phyloP scores from a whole-genome alignment of 768 basidiomycete genomes.

The Heimioporus sp. region DNA sequence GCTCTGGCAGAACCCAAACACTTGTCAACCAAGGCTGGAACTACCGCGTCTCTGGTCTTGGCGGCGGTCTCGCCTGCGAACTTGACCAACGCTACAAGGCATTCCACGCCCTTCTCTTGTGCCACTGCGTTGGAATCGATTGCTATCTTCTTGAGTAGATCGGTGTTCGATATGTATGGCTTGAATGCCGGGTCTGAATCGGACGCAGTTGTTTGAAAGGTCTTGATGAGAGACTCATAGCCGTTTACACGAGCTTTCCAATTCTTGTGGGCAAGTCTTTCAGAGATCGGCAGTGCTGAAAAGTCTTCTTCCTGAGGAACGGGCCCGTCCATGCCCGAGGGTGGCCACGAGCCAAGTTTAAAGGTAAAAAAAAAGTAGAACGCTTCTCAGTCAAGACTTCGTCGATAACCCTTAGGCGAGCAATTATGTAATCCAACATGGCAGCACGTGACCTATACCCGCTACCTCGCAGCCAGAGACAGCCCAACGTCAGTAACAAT shows the following conservation, averaged over 20 bases:
- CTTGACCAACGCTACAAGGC: conserved; percentile 80
- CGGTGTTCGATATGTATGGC: conserved; percentile 76
- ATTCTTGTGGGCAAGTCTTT: conserved; percentile 90
- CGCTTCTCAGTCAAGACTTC: conserved; percentile 1
- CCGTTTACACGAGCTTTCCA: conserved; percentile 98
- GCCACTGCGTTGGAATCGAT: conserved; percentile 95
- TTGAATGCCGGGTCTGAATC: conserved; percentile 94
- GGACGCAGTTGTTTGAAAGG: conserved; percentile 84
- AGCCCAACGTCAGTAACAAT: conserved; percentile 59
- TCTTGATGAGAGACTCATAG: conserved; percentile 85
- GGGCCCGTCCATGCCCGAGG: conserved; percentile 75
- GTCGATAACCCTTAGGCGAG: conserved; percentile 10
- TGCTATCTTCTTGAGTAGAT: conserved; percentile 81
- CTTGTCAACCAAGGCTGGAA: conserved; percentile 95
- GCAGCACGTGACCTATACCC: conserved; percentile 18
- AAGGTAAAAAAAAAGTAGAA: conserved; percentile 9
- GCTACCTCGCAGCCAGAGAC: conserved; percentile 42
- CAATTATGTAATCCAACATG: conserved; percentile 21
- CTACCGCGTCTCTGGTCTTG: conserved; percentile 73
- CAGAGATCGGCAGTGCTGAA: conserved; percentile 68
- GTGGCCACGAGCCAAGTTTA: not conserved
- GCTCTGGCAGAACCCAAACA: conserved; percentile 88
- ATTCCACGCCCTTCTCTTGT: conserved; percentile 97
- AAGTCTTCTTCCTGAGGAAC: conserved; percentile 96
- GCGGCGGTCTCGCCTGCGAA: conserved; percentile 88